These are phyloP conservation scores for Leucocoprinus sp. DNA, from an alignment of 768 basidiomycete genomes.

Conservation along the genomic window DNA sequence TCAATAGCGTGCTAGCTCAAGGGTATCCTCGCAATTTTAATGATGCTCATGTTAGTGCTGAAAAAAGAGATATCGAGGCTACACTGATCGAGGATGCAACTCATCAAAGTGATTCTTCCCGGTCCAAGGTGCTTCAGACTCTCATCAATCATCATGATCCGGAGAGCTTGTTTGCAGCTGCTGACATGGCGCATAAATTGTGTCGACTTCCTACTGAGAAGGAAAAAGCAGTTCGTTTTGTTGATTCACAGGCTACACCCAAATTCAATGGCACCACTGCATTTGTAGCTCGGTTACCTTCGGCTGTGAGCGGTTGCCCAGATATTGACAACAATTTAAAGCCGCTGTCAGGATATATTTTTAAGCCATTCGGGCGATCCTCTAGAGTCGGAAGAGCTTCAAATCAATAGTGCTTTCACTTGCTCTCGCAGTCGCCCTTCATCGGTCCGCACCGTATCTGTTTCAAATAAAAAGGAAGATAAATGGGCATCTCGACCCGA, in stretches of 20 bases:
- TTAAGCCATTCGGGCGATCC: conserved; percentile 14
- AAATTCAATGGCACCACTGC: conserved; percentile 15
- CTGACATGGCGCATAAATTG: conserved; percentile 34
- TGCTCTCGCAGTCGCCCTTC: neutral
- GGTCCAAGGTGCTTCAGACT: conserved; percentile 33
- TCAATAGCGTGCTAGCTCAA: conserved; percentile 28
- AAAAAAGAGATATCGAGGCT: conserved; percentile 29
- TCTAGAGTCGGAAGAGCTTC: neutral
- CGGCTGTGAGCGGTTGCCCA: neutral
- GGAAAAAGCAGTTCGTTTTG: conserved; percentile 32
- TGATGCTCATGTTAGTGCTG: conserved; percentile 19
- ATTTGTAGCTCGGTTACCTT: conserved; percentile 26
- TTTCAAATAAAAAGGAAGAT: neutral
- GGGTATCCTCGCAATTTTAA: conserved; percentile 22
- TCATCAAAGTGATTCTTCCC: conserved; percentile 26
- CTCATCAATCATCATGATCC: conserved; percentile 24
- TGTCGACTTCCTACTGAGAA: conserved; percentile 33
- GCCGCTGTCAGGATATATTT: neutral
- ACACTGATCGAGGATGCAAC: conserved; percentile 35
- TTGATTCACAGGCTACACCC: conserved; percentile 33
- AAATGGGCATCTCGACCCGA: neutral
- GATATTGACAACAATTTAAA: neutral
- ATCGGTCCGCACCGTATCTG: neutral
- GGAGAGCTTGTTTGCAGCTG: conserved; percentile 36
- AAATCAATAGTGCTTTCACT: neutral